Base-by-base conservation (phyloP, 2,329 filamentous ascomycete species). In the Aspergillus tanneri region DNA sequence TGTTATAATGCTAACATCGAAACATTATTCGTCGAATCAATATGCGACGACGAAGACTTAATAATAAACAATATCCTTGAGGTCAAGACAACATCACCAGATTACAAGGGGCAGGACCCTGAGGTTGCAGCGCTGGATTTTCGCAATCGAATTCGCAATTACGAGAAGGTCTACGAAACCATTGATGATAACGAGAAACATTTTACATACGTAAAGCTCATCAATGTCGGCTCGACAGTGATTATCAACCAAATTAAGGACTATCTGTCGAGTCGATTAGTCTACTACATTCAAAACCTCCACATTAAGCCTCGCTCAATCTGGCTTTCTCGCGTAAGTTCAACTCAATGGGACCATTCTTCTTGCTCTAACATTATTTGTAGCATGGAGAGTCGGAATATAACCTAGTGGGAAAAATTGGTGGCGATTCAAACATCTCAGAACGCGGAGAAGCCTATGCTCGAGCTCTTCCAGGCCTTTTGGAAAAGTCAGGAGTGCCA, bases 61-160 rank as follows among this genome's bases (percentile, higher is more conserved):
- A 96, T 99, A 74, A 96, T 96, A 90, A 88, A 85, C 77, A 99
- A 99, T 70, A 96, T 99, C 58, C 84, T 91, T 57, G 91, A 96
- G 66, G 93, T 99, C 64, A 99, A 99, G 79, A 92, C 90, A 2
- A 95, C 90, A 21, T 95, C 89, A 47, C 93, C 93, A 2, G 93
- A 99, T 72, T 99, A 99, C 69, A 77, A 84, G 49, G 93, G 91
- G 46, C 90, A 96, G 69, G 93, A 99, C 66, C 93, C 93, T 1
- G 93, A 99, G 68, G 78, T 83, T 50, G 93, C 93, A 3, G 93
- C 91, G 9, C 80, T 84, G 48, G 93, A 99, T 70, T 99, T 99
- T 74, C 85, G 90, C 54, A 87, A 95, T 64, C 86, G 93, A 54
- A 99, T 99, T 65, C 84, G 87, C 63, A 96, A 96, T 72, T 99